These are phyloP conservation scores for Scorias spongiosa DNA, from an alignment of 2,329 filamentous ascomycete genomes.

Conservation along the genomic window DNA sequence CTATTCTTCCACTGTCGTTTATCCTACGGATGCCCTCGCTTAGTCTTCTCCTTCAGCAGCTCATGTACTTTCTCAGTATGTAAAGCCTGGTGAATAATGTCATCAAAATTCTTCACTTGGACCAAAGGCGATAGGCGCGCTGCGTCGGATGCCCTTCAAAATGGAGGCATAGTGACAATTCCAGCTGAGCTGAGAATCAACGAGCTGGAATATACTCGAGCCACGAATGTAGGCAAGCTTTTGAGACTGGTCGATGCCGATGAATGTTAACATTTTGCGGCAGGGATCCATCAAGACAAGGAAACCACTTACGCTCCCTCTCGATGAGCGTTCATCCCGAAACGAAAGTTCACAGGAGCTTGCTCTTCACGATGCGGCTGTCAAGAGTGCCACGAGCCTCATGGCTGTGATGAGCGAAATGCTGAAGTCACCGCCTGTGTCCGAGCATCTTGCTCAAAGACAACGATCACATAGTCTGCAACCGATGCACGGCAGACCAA, in stretches of 20 bases:
- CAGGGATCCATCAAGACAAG: conserved; percentile 10
- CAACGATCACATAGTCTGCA: conserved; percentile 18
- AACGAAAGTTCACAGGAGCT: not conserved
- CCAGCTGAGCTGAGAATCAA: conserved; percentile 16
- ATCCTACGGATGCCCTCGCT: too few relatives aligned
- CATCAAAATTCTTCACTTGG: conserved; percentile 29
- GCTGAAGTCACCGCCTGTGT: conserved; percentile 25
- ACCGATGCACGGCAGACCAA: conserved; percentile 22
- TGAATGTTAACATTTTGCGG: too few relatives aligned
- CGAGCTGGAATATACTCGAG: conserved; percentile 10
- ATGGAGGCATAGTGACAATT: conserved; percentile 25
- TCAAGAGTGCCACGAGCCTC: conserved; percentile 20
- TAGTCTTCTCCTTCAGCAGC: too few relatives aligned
- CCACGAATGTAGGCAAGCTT: conserved; percentile 7
- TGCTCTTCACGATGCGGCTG: conserved; percentile 17
- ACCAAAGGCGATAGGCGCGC: conserved; percentile 24
- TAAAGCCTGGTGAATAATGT: conserved; percentile 14
- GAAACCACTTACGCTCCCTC: conserved; percentile 13
- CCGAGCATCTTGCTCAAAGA: conserved; percentile 14
- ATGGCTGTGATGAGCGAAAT: conserved; percentile 28
- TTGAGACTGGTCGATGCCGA: too few relatives aligned
- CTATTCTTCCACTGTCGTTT: too few relatives aligned
- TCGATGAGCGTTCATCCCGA: conserved; percentile 5
- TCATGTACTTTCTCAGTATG: not conserved
- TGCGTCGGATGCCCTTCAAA: conserved; percentile 19